A percentile compares a stretch with the other conserved stretches of the same genome.
Evolutionary conservation across 768 basidiomycete species (phyloP).

Genomic region (Lactarius hengduanensis): DNA sequence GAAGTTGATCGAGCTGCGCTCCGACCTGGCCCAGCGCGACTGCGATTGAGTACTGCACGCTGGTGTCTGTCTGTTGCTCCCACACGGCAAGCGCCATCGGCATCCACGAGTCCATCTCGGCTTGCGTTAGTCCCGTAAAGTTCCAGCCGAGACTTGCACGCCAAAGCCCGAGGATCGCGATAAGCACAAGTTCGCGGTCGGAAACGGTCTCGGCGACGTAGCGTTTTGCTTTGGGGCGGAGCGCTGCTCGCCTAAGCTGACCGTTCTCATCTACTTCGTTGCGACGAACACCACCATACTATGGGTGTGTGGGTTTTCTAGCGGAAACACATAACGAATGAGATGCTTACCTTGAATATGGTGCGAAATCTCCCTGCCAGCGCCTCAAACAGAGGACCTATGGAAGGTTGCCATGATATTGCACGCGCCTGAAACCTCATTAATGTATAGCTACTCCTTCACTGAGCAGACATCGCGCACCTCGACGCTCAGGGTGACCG

Average conservation of each 20-base stretch:
- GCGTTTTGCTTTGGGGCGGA: conserved; percentile 61
- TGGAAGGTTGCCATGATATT: conserved; percentile 56
- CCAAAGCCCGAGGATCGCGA: conserved; percentile 71
- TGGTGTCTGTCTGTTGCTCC: conserved; percentile 60
- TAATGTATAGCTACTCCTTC: not conserved
- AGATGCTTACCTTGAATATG: conserved; percentile 52
- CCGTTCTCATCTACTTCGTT: conserved; percentile 62
- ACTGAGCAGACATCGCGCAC: conserved; percentile 38
- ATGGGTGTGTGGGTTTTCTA: conserved; percentile 1
- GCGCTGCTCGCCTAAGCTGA: conserved; percentile 49
- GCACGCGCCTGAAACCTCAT: conserved; percentile 44
- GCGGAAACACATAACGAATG: not conserved
- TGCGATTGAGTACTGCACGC: conserved; percentile 62
- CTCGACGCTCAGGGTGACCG: conserved; percentile 65
- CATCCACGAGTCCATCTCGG: conserved; percentile 49
- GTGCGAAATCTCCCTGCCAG: conserved; percentile 50
- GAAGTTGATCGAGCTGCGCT: conserved; percentile 45
- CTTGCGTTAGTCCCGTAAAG: conserved; percentile 43
- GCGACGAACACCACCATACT: conserved; percentile 53
- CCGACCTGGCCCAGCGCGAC: conserved; percentile 48
- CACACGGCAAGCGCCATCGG: conserved; percentile 51
- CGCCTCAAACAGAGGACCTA: conserved; percentile 47
- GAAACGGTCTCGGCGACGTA: conserved; percentile 56
- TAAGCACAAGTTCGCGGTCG: conserved; percentile 67
- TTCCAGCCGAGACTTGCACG: conserved; percentile 56